Conservation (phyloP, 257 asterid genomes). For the Solanum boliviense region DNA sequence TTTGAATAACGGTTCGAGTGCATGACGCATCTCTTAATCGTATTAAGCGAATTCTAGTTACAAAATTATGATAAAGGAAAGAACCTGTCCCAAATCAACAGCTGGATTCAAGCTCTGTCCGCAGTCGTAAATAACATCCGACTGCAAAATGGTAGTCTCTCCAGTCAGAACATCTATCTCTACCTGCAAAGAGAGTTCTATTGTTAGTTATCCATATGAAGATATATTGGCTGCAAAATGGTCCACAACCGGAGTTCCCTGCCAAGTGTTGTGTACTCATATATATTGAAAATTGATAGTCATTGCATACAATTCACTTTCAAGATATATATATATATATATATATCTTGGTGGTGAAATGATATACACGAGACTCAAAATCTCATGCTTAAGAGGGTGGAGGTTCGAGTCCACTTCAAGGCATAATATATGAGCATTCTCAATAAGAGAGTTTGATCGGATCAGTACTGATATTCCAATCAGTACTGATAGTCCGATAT, state of each 20-base stretch:
- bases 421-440: neutral
- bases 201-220: neutral
- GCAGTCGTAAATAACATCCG: conserved; percentile 60
- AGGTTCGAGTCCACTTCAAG: neutral
- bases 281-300: neutral
- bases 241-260: neutral
- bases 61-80: neutral
- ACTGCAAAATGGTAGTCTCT: conserved; percentile 35
- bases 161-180: conserved; percentile 58
- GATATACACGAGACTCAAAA: neutral
- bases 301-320: neutral
- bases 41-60: neutral
- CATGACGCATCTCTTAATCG: neutral
- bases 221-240: neutral
- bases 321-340: neutral
- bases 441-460: neutral
- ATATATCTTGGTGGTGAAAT: neutral
- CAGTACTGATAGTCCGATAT: neutral
- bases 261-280: neutral
- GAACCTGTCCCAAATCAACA: conserved; percentile 75
- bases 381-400: neutral
- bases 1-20: neutral
- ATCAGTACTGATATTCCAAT: neutral
- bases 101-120: conserved; percentile 84
- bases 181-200: conserved; percentile 26